Evolutionary conservation across 345 rosid species (phyloP).

Genomic region (Melaleuca alternifolia): DNA sequence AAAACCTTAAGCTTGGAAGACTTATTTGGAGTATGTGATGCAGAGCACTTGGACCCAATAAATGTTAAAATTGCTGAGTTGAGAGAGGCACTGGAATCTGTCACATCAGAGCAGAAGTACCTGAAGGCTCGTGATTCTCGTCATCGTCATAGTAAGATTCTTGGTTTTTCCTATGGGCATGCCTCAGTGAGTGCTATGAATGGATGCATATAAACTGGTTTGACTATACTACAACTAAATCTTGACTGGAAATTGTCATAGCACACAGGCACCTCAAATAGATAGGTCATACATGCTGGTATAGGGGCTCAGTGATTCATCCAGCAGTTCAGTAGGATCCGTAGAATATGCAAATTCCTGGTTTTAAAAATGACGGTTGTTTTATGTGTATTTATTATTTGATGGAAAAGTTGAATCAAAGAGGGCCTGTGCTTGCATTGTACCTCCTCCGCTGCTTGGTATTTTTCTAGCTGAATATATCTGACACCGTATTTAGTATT

Average conservation of each 20-base stretch:
- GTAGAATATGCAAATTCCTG: neutral
- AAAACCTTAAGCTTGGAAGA: neutral
- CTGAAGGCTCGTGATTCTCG: slow-evolving; percentile 89
- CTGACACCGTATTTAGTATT: neutral
- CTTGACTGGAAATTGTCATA: neutral
- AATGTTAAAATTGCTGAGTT: slow-evolving; percentile 93
- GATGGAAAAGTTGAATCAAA: neutral
- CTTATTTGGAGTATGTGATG: neutral
- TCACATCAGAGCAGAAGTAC: slow-evolving; percentile 87
- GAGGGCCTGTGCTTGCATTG: neutral
- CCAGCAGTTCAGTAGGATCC: neutral
- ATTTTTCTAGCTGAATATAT: neutral
- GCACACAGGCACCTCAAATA: neutral
- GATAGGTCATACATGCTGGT: neutral
- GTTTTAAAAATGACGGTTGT: neutral
- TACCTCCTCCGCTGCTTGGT: neutral
- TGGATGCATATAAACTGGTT: neutral
- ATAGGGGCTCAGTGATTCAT: neutral
- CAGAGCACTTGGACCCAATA: slow-evolving; percentile 92
- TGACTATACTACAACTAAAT: neutral
- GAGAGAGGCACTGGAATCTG: slow-evolving; percentile 88
- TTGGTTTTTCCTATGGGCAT: neutral
- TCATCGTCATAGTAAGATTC: slow-evolving; percentile 76
- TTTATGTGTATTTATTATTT: neutral
- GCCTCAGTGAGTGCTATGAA: neutral